These are phyloP conservation scores for Termitomyces sp. DNA, from an alignment of 768 basidiomycete species.

Conservation along the genomic window DNA sequence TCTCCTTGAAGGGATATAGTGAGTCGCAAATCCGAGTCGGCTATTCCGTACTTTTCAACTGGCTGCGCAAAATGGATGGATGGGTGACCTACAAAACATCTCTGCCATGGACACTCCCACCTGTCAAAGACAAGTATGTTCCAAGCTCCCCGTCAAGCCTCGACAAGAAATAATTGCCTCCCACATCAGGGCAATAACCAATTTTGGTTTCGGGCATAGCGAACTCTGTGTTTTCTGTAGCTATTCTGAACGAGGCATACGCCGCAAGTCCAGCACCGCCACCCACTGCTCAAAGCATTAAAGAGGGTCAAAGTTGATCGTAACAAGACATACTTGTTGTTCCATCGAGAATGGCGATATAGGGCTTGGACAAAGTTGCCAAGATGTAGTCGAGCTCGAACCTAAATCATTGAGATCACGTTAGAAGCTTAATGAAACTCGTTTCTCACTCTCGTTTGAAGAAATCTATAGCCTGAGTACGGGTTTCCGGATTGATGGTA, in stretches of 20 bases:
- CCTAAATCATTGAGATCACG: conserved; percentile 31
- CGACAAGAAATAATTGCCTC: conserved; percentile 85
- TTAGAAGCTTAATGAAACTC: conserved; percentile 15
- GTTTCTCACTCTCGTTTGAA: conserved; percentile 82
- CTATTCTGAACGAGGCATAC: conserved; percentile 85
- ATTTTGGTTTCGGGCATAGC: conserved; percentile 98
- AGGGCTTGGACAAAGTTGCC: conserved; percentile 77
- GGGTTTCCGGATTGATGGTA: conserved; percentile 47
- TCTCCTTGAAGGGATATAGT: conserved; percentile 79
- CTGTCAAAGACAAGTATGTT: conserved; percentile 90
- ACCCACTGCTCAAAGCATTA: conserved; percentile 60
- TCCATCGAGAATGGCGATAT: conserved; percentile 88
- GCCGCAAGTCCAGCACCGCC: conserved; percentile 89
- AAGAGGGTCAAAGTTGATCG: not conserved
- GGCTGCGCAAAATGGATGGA: not conserved
- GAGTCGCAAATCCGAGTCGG: conserved; percentile 91
- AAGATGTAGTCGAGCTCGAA: conserved; percentile 79
- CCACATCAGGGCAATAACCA: conserved; percentile 90
- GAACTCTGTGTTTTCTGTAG: conserved; percentile 88
- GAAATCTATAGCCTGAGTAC: conserved; percentile 71
- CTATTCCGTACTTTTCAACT: conserved; percentile 34
- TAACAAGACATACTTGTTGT: conserved; percentile 68
- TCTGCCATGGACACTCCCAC: conserved; percentile 66
- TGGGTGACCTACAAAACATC: conserved; percentile 72
- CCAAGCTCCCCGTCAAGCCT: conserved; percentile 89